Percentiles rank a stretch among this genome's conserved stretches.
Evolutionary conservation across 495 filamentous ascomycete species (phyloP).

Genomic region (Neurospora sp.): DNA sequence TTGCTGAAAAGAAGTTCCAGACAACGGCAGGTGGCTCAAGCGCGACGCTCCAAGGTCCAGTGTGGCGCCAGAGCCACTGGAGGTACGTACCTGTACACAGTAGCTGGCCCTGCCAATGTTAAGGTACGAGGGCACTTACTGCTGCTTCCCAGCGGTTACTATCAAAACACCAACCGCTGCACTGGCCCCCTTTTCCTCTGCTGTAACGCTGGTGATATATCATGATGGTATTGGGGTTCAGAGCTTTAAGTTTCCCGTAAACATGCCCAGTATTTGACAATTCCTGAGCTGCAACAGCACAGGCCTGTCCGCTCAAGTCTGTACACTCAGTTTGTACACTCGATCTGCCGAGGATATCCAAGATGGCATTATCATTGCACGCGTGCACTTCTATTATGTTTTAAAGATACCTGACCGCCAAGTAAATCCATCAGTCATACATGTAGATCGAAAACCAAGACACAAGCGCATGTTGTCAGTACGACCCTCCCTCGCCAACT

Average conservation of each 20-base stretch:
- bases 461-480: not conserved
- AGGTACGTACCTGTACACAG: not conserved
- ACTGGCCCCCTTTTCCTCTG: not conserved
- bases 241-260: not conserved
- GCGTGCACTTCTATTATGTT: not conserved
- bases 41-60: not conserved
- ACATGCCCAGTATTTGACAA: not conserved
- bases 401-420: not conserved
- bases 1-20: not conserved
- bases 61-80: not conserved
- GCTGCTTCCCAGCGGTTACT: not conserved
- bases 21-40: not conserved
- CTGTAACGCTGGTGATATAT: not conserved
- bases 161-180: not conserved
- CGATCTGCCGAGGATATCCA: not conserved
- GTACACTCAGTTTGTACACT: not conserved
- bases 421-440: not conserved
- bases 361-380: not conserved
- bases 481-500: slow-evolving; percentile 3
- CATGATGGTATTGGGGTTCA: not conserved
- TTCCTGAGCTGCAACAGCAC: not conserved
- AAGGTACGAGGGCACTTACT: not conserved
- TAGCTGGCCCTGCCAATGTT: too few relatives aligned
- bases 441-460: not conserved
- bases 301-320: not conserved